Base-by-base conservation (phyloP, 225 moss, liverwort and hornwort species). In the Pseudoscleropodium purum region DNA sequence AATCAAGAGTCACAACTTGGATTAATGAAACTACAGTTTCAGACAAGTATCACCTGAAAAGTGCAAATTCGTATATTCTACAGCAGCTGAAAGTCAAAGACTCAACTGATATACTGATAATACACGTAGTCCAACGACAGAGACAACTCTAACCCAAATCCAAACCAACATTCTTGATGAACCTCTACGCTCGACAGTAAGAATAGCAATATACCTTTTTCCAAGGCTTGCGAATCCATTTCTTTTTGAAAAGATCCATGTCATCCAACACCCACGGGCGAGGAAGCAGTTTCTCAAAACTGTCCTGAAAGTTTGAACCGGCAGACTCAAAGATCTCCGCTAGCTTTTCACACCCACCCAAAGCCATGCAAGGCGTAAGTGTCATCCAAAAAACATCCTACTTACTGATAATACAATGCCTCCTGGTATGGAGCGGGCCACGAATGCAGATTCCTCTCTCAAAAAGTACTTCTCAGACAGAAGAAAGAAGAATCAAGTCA, bases 251-350 rank as follows among this genome's bases (percentile, higher is more conserved):
- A 30, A 82, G 86, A 88, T 99, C 95, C 36, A 99, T 80, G 75
- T 99, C 97, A 92, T 99, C 99, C 83, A 99, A 89, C 34, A 99
- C 96, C 99, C 99, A 99, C 11, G 99, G 99, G 39, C 99, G 95
- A 85, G 99, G 95, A 39, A 96, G 95, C 87, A 99, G 89, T 81
- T 96, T 94, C 43, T 95, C 83, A 82, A 95, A 95, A 89, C 96
- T 97, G 56, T 94, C 95, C 82, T 96, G 91, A 86, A 97, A 99
- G 63, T 94, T 96, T 75, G 96, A 96, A 80, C 96, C 97, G n/a
- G 93, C 68, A 83, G 92, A 92, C 84, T 93, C 96, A 92, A 95
- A 99, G 72, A 87, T 91, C 88, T 96, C 97, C 91, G 96, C 96
- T 63, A 99, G 96, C 96, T 97, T 91, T 84, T 90, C 89, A 80